Percentiles rank a stretch among this genome's conserved stretches.
Conservation (phyloP, 1,284 basidiomycete species). For the Phellinidium pouzarii region DNA sequence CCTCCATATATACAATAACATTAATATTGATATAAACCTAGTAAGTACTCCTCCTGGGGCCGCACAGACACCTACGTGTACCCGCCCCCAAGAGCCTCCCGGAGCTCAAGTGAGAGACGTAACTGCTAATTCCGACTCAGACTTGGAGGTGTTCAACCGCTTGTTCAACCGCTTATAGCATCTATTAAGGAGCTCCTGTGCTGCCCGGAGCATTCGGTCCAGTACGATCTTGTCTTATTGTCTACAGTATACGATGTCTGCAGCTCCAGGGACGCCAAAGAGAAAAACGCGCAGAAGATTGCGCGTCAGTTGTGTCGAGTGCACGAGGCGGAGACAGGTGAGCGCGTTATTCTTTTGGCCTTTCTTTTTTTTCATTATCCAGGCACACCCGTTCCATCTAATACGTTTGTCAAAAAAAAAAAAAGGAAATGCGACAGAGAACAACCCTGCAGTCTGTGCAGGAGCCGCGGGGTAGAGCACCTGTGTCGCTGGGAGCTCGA, state of each 20-base stretch:
- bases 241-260: slow-evolving; percentile 1
- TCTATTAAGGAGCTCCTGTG: neutral
- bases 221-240: too few relatives aligned
- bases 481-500: slow-evolving; percentile 49
- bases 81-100: too few relatives aligned
- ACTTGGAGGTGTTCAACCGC: neutral
- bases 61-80: too few relatives aligned
- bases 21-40: too few relatives aligned
- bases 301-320: slow-evolving; percentile 48
- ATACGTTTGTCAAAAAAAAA: too few relatives aligned
- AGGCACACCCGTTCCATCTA: too few relatives aligned
- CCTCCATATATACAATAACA: too few relatives aligned
- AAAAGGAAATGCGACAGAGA: slow-evolving; percentile 52
- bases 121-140: slow-evolving; percentile 1
- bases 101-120: too few relatives aligned
- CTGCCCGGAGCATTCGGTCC: too few relatives aligned
- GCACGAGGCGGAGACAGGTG: slow-evolving; percentile 48
- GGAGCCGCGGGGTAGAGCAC: slow-evolving; percentile 42
- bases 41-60: too few relatives aligned
- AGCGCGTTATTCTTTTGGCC: slow-evolving; percentile 13
- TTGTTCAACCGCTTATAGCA: neutral
- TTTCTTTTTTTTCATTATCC: neutral
- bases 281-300: slow-evolving; percentile 33
- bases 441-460: slow-evolving; percentile 45
- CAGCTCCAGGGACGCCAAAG: slow-evolving; percentile 28